Percentiles rank a stretch among this genome's conserved stretches.
Conservation (phyloP, 2,329 filamentous ascomycete genomes). For the Sphaerostilbella broomeana region DNA sequence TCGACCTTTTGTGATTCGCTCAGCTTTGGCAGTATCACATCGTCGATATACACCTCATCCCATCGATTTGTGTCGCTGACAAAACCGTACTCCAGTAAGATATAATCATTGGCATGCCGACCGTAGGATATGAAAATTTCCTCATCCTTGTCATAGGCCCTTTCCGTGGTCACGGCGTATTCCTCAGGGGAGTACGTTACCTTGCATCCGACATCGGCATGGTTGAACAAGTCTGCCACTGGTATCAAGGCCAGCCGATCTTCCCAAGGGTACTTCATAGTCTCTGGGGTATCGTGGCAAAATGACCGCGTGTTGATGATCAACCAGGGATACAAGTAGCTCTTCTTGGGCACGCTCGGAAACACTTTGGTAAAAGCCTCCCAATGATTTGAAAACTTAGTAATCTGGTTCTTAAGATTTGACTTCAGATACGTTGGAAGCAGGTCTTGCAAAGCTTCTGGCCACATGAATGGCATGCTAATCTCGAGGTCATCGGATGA, state of each 20-base stretch:
- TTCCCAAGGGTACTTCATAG: conserved; percentile 12
- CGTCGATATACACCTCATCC: conserved; percentile 45
- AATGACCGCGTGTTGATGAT: conserved; percentile 9
- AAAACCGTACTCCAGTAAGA: conserved; percentile 62
- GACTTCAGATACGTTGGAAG: conserved; percentile 38
- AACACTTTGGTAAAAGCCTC: conserved; percentile 25
- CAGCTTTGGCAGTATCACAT: conserved; percentile 37
- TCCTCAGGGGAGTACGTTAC: neutral
- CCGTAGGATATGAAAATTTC: conserved; percentile 68
- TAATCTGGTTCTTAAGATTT: conserved; percentile 48
- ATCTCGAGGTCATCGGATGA: conserved; percentile 49
- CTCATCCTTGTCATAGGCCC: conserved; percentile 37
- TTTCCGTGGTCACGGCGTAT: conserved; percentile 3
- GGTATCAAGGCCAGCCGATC: conserved; percentile 8
- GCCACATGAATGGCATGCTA: conserved; percentile 39
- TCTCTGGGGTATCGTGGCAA: conserved; percentile 7
- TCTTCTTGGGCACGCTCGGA: conserved; percentile 23
- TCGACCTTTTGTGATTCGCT: conserved; percentile 30
- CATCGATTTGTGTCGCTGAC: conserved; percentile 40
- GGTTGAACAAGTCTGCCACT: conserved; percentile 12
- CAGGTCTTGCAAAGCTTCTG: conserved; percentile 35
- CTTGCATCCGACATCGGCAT: conserved; percentile 3
- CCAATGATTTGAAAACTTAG: conserved; percentile 37
- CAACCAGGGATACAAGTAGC: conserved; percentile 7
- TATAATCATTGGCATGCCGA: conserved; percentile 62